Evolutionary conservation across 495 filamentous ascomycete genomes (phyloP), one percentile per base, ranked within the genome.

Genomic region (Penicillium waksmanii): DNA sequence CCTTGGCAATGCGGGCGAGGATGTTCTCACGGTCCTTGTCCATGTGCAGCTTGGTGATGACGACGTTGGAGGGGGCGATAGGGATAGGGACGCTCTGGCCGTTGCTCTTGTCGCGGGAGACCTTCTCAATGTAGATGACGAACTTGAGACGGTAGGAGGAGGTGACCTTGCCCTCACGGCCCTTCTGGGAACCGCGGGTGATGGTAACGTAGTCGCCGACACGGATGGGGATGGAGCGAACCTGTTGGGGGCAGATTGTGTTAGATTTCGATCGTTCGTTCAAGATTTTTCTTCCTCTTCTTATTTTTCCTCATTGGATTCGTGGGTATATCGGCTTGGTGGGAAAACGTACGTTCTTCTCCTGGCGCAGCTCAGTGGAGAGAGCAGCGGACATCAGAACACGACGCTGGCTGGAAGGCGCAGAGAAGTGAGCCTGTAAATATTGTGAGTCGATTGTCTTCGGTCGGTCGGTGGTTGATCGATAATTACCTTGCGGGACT

Each of bases 131-230:
- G 82, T 96, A 92, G 75, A 97, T 85, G 73, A 89, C 82, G 80
- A 91, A 98, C 83, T 97, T 97, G 69, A 96, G 90, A 80, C 95
- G 94, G 90, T 99, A 98, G 74, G 97, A 92, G 68, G 87, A 88
- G 70, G 86, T 92, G 80, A 98, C 84, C 82, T 96, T 72, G 81
- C 93, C 93, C 79, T 96, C 93, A 67, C 92, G 91, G 76, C 93
- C 94, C 85, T 97, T 97, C 82, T 95, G 87, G 77, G 77, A 77
- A 66, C 95, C 95, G 56, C 95, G 92, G 67, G 89, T 85, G 70
- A 99, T 87, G 70, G 80, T 77, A 68, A 98, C 92, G 80, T 96
- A 92, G 80, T 99, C 95, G 78, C 97, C 94, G 80, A 96, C 96
- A 83, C 95, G 92, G 85, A 98, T 85, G 72, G 95, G 95, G 73